phyloP scores from a whole-genome alignment of 805 yeast species.

The Starmerella sirachaensis region DNA sequence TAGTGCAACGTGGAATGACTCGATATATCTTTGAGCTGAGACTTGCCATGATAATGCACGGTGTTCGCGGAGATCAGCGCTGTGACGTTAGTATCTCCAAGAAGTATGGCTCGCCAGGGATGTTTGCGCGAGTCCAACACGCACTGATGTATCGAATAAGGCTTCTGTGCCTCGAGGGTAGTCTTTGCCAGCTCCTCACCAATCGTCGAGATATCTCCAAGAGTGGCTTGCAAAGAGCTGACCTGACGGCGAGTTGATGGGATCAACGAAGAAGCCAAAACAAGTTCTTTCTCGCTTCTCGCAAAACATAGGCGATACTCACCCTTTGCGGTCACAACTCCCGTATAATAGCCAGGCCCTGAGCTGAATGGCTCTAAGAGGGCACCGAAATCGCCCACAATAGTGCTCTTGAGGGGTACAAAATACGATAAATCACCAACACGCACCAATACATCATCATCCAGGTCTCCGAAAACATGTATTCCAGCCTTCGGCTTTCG shows the following conservation, averaged over 20 bases:
- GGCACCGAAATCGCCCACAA: too few species aligned
- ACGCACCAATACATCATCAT: too few species aligned
- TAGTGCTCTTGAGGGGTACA: too few species aligned
- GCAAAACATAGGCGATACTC: too few species aligned
- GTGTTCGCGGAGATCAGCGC: neutral
- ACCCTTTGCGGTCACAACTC: too few species aligned
- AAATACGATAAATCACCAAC: too few species aligned
- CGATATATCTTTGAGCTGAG: neutral
- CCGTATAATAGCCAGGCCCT: too few species aligned
- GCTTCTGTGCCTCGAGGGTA: neutral
- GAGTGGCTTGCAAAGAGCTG: neutral
- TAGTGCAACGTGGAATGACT: neutral
- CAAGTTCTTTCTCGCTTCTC: too few species aligned
- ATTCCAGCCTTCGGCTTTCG: too few species aligned
- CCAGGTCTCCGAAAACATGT: too few species aligned
- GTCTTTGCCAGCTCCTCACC: neutral
- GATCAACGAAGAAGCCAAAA: neutral
- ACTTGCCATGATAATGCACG: neutral
- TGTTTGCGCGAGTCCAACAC: constrained; percentile 8
- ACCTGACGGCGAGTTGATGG: neutral
- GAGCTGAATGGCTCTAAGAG: too few species aligned
- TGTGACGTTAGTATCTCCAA: neutral
- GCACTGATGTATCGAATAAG: neutral
- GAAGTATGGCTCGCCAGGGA: constrained; percentile 6
- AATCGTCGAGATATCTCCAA: neutral